Evolutionary conservation across 208 protist genomes (phyloP).

Genomic region (Tritrichomonas foetus): DNA sequence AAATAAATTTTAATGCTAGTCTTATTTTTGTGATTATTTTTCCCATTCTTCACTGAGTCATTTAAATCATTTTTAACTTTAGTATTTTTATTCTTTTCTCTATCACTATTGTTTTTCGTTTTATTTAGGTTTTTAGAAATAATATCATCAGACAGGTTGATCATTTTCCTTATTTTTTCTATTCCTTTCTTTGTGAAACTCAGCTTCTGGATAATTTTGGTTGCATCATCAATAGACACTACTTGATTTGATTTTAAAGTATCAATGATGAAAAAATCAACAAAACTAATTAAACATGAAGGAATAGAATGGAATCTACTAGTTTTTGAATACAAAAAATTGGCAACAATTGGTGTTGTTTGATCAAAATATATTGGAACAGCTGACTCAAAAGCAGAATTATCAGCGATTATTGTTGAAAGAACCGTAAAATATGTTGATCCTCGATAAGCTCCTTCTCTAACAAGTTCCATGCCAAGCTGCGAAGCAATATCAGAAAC

Average conservation of each 20-base stretch:
- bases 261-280: not conserved
- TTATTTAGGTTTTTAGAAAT: too few relatives aligned
- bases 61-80: not conserved
- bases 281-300: not conserved
- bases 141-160: too few relatives aligned
- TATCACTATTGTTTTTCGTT: too few relatives aligned
- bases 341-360: not conserved
- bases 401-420: not conserved
- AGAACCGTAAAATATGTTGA: not conserved
- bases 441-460: not conserved
- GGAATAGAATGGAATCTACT: not conserved
- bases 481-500: not conserved
- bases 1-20: too few relatives aligned
- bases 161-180: not conserved
- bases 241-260: not conserved
- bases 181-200: not conserved
- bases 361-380: not conserved
- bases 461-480: not conserved
- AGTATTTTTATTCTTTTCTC: too few relatives aligned
- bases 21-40: too few relatives aligned
- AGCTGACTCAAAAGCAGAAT: not conserved
- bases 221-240: not conserved
- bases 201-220: not conserved
- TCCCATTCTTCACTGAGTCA: too few relatives aligned
- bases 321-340: not conserved